phyloP scores from a whole-genome alignment of 352 stramenopile genomes.

The Phytophthora colocasiae region DNA sequence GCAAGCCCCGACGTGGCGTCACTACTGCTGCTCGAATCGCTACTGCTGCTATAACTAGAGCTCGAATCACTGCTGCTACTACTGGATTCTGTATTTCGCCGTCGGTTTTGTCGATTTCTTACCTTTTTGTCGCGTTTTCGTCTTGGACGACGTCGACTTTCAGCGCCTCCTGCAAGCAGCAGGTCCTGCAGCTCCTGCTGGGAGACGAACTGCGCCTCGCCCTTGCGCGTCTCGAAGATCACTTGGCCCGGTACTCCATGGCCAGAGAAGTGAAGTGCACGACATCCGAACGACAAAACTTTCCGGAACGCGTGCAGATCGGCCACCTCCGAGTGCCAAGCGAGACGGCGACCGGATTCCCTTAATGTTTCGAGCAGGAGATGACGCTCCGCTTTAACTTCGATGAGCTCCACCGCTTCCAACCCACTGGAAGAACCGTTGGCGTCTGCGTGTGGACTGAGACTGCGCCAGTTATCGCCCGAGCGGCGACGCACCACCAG shows the following conservation, averaged over 20 bases:
- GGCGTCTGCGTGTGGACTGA: constrained; percentile 40
- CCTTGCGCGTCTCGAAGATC: constrained; percentile 84
- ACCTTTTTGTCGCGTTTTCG: constrained; percentile 14
- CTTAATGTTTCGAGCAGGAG: constrained; percentile 79
- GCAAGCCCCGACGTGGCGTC: constrained; percentile 21
- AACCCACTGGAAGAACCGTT: constrained; percentile 41
- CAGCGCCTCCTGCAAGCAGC: constrained; percentile 69
- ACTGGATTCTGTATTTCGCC: constrained; percentile 9
- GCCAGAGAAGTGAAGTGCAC: constrained; percentile 83
- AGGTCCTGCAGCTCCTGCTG: constrained; percentile 81
- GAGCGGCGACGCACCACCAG: constrained; percentile 74
- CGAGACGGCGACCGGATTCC: constrained; percentile 66
- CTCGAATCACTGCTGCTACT: constrained; percentile 17
- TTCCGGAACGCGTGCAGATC: constrained; percentile 86
- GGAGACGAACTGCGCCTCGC: constrained; percentile 85
- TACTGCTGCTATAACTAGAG: constrained; percentile 3
- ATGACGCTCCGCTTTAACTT: constrained; percentile 79
- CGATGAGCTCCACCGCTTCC: constrained; percentile 87
- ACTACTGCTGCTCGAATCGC: constrained; percentile 9
- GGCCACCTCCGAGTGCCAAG: constrained; percentile 82
- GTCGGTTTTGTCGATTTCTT: constrained; percentile 5
- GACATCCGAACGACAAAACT: constrained; percentile 79
- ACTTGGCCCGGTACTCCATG: constrained; percentile 76
- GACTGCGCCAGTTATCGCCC: constrained; percentile 67
- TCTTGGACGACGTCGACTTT: constrained; percentile 27